Percentiles rank a stretch among this genome's conserved stretches.
Evolutionary conservation across 164 flowering plant species (phyloP).

Genomic region (Nymphaea thermarum): DNA sequence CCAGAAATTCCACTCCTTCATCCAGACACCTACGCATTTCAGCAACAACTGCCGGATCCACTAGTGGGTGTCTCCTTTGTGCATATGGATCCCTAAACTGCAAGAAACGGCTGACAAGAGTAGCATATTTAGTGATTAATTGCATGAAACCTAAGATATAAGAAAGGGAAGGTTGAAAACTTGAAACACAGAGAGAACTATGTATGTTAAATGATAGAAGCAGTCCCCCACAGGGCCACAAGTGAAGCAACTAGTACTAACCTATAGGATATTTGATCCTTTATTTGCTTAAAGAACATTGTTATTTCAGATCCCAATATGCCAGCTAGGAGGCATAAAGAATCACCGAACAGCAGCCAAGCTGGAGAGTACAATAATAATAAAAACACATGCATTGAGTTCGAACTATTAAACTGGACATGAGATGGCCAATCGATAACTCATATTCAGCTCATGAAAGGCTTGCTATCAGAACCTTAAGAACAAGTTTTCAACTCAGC

Average conservation of each 20-base stretch:
- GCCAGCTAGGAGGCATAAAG: too few relatives aligned
- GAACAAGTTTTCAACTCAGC: too few relatives aligned
- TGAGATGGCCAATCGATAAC: too few relatives aligned
- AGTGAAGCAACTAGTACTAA: too few relatives aligned
- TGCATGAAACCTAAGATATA: neutral
- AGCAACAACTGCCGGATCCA: slow-evolving; percentile 75
- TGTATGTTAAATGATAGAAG: neutral
- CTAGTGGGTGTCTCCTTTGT: slow-evolving; percentile 77
- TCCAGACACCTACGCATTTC: slow-evolving; percentile 75
- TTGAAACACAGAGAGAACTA: neutral
- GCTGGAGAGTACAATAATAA: too few relatives aligned
- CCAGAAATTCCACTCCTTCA: slow-evolving; percentile 66
- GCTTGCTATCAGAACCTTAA: too few relatives aligned
- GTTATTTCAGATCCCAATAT: too few relatives aligned
- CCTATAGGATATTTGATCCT: neutral
- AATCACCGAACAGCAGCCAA: too few relatives aligned
- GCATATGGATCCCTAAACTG: slow-evolving; percentile 71
- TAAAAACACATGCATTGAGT: too few relatives aligned
- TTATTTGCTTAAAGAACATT: neutral
- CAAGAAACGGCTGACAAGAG: slow-evolving; percentile 54
- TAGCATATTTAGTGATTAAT: neutral
- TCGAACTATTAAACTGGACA: too few relatives aligned
- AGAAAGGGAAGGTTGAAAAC: neutral
- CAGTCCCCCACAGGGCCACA: too few relatives aligned
- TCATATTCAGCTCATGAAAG: too few relatives aligned